Conservation (phyloP, 257 asterid species). For the Schizonepeta tenuifolia region DNA sequence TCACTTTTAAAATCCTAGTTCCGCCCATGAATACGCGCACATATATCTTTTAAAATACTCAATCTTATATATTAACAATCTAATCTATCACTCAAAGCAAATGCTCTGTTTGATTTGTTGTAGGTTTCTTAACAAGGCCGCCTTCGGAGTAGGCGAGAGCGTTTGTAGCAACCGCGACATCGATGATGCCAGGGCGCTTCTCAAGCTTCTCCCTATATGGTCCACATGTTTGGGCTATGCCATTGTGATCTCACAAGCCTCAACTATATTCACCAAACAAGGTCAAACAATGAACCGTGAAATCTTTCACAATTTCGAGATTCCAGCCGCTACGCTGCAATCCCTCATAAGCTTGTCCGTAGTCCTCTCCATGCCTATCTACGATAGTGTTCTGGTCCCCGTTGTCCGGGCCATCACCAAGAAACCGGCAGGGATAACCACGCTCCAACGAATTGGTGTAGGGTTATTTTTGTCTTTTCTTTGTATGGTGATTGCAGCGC, state of each 20-base stretch:
- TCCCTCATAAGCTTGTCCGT: conserved; percentile 34
- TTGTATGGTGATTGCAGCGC: conserved; percentile 48
- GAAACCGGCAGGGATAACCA: conserved; percentile 48
- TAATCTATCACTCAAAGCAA: no score
- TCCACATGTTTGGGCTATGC: conserved; percentile 39
- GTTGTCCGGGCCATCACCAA: conserved; percentile 37
- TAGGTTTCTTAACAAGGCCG: conserved; percentile 43
- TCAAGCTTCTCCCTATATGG: conserved; percentile 43
- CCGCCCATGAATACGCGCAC: no score
- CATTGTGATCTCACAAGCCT: conserved; percentile 32
- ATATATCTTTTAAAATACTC: no score
- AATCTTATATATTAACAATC: background rate
- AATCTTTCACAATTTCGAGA: conserved; percentile 30
- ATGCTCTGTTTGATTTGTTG: background rate
- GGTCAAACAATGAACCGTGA: conserved; percentile 40
- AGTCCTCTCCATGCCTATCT: conserved; percentile 36
- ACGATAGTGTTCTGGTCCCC: conserved; percentile 52
- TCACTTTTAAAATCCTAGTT: no score
- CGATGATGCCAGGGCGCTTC: conserved; percentile 40
- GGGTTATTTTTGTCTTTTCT: conserved; percentile 38
- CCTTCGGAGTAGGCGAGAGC: background rate
- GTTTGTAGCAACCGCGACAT: conserved; percentile 24
- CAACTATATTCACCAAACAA: conserved; percentile 49
- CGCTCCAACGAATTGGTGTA: conserved; percentile 45
- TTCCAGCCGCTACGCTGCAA: conserved; percentile 47